Evolutionary conservation across 371 early-diverging fungal species (phyloP).

Genomic region (Zychaea mexicana): DNA sequence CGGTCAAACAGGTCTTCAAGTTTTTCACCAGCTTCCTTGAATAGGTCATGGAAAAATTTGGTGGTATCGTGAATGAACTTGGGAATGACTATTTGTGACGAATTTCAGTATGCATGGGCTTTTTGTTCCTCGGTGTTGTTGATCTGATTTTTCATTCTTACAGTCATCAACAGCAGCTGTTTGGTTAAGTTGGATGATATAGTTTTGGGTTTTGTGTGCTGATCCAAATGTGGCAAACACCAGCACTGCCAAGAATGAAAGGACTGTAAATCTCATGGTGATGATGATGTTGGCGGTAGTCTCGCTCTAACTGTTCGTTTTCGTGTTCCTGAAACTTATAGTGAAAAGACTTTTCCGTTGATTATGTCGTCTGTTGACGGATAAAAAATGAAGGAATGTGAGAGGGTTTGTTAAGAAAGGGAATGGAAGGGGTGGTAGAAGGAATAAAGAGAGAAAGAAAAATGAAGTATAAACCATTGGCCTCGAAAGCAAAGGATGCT

Average conservation of each 20-base stretch:
- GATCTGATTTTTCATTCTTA: constrained; percentile 10
- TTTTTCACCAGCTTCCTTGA: constrained; percentile 29
- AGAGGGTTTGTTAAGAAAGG: neutral
- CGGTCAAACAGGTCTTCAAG: constrained; percentile 16
- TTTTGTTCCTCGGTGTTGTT: neutral
- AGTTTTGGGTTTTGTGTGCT: constrained; percentile 21
- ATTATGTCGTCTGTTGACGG: neutral
- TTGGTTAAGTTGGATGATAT: constrained; percentile 32
- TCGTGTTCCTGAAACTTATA: no score
- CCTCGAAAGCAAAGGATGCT: neutral
- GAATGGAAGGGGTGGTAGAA: neutral
- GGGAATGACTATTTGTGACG: constrained; percentile 25
- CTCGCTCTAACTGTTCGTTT: neutral
- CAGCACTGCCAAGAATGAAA: constrained; percentile 1
- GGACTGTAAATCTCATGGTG: constrained; percentile 7
- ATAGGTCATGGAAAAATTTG: constrained; percentile 29
- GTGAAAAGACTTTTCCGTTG: no score
- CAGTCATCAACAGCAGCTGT: constrained; percentile 31
- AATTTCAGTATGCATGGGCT: neutral
- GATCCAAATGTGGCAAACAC: constrained; percentile 4
- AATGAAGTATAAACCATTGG: neutral
- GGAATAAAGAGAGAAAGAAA: neutral
- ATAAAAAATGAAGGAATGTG: constrained; percentile 2
- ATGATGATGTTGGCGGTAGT: no score
- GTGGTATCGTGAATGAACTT: constrained; percentile 2